These are phyloP conservation scores for Pugionium cornutum DNA, from an alignment of 345 rosid species.

Conservation along the genomic window DNA sequence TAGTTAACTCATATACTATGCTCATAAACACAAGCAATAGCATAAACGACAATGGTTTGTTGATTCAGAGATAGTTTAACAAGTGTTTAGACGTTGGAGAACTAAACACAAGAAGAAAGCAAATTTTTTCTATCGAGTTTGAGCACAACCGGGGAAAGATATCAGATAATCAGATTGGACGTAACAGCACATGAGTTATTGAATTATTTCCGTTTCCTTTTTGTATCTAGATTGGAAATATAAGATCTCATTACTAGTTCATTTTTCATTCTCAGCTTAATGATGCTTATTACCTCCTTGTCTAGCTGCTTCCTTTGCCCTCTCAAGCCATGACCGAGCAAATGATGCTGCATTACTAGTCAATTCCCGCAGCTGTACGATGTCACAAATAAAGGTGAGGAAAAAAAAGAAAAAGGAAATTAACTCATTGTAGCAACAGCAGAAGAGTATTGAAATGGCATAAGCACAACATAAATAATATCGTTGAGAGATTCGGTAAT, in stretches of 20 bases:
- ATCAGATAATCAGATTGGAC: slow-evolving; percentile 9
- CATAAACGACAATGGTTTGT: background rate
- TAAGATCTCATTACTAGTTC: slow-evolving; percentile 4
- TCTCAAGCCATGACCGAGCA: slow-evolving; percentile 69
- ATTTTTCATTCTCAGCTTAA: slow-evolving; percentile 8
- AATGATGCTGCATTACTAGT: slow-evolving; percentile 61
- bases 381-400: slow-evolving; percentile 22
- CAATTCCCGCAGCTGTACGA: slow-evolving; percentile 67
- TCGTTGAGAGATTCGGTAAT: slow-evolving; percentile 5
- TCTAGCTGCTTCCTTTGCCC: slow-evolving; percentile 69
- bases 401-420: background rate
- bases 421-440: slow-evolving; percentile 1
- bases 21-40: background rate
- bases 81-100: background rate
- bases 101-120: background rate
- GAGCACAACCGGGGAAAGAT: background rate
- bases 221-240: background rate
- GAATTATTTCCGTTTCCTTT: background rate
- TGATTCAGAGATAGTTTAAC: background rate
- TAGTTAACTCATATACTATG: background rate
- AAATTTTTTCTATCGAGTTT: background rate
- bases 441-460: slow-evolving; percentile 5
- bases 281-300: slow-evolving; percentile 46
- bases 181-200: background rate
- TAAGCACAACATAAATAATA: background rate